Evolutionary conservation across 352 stramenopile species (phyloP), one percentile per base, ranked within the genome.

Genomic region (Thraustochytrium striatum): DNA sequence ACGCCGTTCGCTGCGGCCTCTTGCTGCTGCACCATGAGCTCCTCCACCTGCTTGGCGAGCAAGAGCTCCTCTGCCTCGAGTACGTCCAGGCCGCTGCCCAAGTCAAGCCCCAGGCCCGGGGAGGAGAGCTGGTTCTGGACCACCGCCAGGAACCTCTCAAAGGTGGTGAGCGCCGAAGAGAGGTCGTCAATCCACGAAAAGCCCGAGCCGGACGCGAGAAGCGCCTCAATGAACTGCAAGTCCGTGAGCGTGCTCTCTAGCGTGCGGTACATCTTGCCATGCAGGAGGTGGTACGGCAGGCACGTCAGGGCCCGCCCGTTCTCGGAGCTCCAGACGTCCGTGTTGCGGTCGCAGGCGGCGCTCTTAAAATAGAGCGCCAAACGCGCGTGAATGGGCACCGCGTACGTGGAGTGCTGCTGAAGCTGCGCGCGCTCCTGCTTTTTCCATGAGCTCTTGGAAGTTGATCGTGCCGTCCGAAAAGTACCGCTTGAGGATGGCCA

Each of bases 181-280:
- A 79, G 43, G 57, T 79, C 50, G 55, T 79, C 69, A 25, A 79
- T 79, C 69, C 69, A 79, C 8, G 47, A 72, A 53, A 79, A 79
- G 16, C 69, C 69, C 3, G 50, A 25, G 19, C 55, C 69, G 3
- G 69, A 47, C 21, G 50, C 25, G 16, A 79, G 32, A 7, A 79
- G 50, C 16, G 69, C 69, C 36, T 79, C 69, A 33, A 79, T 36
- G 47, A 79, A 79, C 30, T 69, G 35, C 0, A 79, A 52, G 39
- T 79, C 69, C 50, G 69, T 79, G 8, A 79, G 30, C 13, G 69
- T 79, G 2, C 25, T 25, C 69, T 79, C 69, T 16, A 79, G 57
- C 30, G 69, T 79, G 25, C 69, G 69, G n/a, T 65, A 79, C 21
- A 69, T 30, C 3, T 50, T 16, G 3, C 69, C 69, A 36, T 79